Evolutionary conservation across 805 yeast species (phyloP).

Genomic region (Dipodascus geniculatus): DNA sequence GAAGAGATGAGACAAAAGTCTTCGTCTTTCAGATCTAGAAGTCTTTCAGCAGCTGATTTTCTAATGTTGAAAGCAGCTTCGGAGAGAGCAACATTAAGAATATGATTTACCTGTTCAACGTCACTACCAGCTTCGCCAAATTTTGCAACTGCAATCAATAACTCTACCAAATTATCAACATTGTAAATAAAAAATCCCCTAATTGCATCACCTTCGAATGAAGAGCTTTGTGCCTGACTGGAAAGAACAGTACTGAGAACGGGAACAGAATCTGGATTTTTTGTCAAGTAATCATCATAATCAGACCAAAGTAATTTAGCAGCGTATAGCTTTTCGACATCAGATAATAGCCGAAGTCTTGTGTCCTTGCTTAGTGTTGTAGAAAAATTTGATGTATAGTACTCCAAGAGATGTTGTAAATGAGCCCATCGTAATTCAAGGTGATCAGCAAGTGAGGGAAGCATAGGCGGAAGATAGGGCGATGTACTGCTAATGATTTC

Average conservation of each 20-base stretch:
- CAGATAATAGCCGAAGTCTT: constrained; percentile 30
- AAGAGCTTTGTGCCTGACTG: neutral
- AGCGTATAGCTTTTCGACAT: constrained; percentile 36
- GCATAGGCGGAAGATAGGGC: constrained; percentile 41
- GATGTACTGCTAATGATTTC: constrained; percentile 51
- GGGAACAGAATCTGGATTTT: constrained; percentile 6
- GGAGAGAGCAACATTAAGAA: constrained; percentile 10
- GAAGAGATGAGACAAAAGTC: constrained; percentile 12
- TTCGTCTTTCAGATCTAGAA: constrained; percentile 10
- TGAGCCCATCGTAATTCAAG: constrained; percentile 38
- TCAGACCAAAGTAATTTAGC: constrained; percentile 33
- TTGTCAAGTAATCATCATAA: constrained; percentile 8
- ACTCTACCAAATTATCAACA: constrained; percentile 6
- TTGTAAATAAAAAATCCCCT: constrained; percentile 13
- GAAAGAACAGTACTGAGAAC: constrained; percentile 12
- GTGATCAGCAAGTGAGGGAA: constrained; percentile 40
- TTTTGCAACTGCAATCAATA: constrained; percentile 5
- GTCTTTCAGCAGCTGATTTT: constrained; percentile 8
- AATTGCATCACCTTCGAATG: constrained; percentile 8
- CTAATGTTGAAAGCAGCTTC: constrained; percentile 11
- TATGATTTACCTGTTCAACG: constrained; percentile 10
- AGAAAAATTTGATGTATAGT: constrained; percentile 35
- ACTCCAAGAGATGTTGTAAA: constrained; percentile 35
- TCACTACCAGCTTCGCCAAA: constrained; percentile 3
- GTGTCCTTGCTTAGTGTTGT: constrained; percentile 25